Percentiles rank a stretch among this genome's conserved stretches.
Conservation (phyloP, 495 filamentous ascomycete species). For the Chlorociboria aeruginascens region DNA sequence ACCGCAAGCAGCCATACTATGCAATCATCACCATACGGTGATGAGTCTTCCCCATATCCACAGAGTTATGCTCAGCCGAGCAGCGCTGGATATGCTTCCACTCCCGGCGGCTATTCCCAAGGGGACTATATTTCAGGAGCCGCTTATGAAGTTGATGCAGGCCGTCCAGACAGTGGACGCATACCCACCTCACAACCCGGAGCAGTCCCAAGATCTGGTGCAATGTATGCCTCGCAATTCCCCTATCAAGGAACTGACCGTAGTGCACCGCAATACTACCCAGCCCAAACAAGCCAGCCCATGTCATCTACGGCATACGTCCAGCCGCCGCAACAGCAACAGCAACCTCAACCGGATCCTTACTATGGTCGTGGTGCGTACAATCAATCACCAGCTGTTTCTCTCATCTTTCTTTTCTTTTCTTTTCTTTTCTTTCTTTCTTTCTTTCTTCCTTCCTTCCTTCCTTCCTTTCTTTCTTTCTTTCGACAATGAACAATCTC, state of each 20-base stretch:
- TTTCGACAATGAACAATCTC: slow-evolving; percentile 7
- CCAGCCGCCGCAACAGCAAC: slow-evolving; percentile 25
- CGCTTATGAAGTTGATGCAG: slow-evolving; percentile 3
- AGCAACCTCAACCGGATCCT: slow-evolving; percentile 23
- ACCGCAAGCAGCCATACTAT: background rate
- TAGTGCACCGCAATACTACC: too few relatives aligned
- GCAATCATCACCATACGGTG: too few relatives aligned
- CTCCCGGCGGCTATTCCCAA: slow-evolving; percentile 10
- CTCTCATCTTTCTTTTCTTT: background rate
- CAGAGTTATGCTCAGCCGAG: slow-evolving; percentile 11
- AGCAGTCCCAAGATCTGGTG: slow-evolving; percentile 5
- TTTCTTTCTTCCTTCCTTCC: background rate
- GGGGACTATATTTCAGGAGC: slow-evolving; percentile 11
- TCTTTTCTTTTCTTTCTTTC: background rate
- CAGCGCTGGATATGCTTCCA: background rate
- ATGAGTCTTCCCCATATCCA: background rate
- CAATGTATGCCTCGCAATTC: background rate
- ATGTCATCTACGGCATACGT: slow-evolving; percentile 20
- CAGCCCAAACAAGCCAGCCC: slow-evolving; percentile 5
- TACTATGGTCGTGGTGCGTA: slow-evolving; percentile 43
- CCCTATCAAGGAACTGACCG: slow-evolving; percentile 2
- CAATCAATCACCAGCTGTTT: slow-evolving; percentile 17
- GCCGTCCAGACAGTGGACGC: background rate
- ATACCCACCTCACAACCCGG: slow-evolving; percentile 6
- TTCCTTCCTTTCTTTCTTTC: too few relatives aligned